Evolutionary conservation across 139 green algal genomes (phyloP), one percentile per base, ranked within the genome.

Genomic region (Pleodorina starrii): DNA sequence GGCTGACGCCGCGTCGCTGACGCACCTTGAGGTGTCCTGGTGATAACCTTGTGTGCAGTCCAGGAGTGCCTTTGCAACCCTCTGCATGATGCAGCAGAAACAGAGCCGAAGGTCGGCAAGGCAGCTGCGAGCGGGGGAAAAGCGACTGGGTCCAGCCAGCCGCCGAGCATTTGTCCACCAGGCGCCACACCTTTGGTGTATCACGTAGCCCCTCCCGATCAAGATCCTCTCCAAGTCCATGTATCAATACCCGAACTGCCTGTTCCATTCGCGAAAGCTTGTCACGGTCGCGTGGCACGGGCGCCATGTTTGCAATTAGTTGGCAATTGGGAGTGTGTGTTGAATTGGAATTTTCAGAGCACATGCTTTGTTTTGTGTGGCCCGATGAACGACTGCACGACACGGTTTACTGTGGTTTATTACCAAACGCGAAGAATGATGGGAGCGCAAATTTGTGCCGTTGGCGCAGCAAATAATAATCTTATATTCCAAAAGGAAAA

Each of bases 21-120:
- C 73, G 32, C 59, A 96, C 94, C 87, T 94, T 2, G 85, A 76
- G 35, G 93, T 79, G 35, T 94, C 92, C 66, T 96, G 85, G 9
- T 82, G 63, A 60, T 95, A 97, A n/a, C 96, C 95, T 10, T 76
- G 59, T 5, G 94, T 97, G 54, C 96, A 95, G 86, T 97, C 96
- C n/a, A 97, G 59, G 87, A 97, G 94, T 5, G 97, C 97, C 88
- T 98, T 98, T 11, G 96, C 97, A 12, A 99, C 97, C 6, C 97
- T 90, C 96, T 98, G 95, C 92, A 92, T 10, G 43, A 11, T 27
- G 48, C 29, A 46, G 51, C 14, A 51, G 5, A 25, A 77, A 12
- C 46, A 43, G 5, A 11, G 38, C 23, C 17, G 16, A 38, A 42
- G 4, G 57, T 71, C n/a, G n/a, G n/a, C n/a, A n/a, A n/a, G n/a